Percentiles rank a stretch among this genome's conserved stretches.
Conservation (phyloP, 2,329 filamentous ascomycete genomes). For the Penicillium nordicum region DNA sequence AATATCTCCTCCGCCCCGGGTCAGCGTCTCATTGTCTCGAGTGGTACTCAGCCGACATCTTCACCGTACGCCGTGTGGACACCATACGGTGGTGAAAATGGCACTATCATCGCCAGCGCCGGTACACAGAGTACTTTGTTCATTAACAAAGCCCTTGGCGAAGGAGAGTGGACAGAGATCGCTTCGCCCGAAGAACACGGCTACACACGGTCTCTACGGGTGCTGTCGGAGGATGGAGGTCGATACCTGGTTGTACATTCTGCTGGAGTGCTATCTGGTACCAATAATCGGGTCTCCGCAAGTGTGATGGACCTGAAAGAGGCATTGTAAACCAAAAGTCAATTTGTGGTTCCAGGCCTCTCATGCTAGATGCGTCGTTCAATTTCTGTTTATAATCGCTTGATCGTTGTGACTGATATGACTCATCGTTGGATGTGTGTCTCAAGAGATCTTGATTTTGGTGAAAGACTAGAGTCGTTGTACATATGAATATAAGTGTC, state of each 20-base stretch:
- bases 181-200: slow-evolving; percentile 39
- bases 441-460: background rate
- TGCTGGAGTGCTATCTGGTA: slow-evolving; percentile 19
- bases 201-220: slow-evolving; percentile 48
- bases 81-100: slow-evolving; percentile 44
- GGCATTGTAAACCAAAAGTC: background rate
- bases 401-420: background rate
- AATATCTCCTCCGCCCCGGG: slow-evolving; percentile 44
- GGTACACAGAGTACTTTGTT: slow-evolving; percentile 44
- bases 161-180: slow-evolving; percentile 47
- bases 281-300: slow-evolving; percentile 20
- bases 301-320: slow-evolving; percentile 20
- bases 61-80: slow-evolving; percentile 55
- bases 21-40: slow-evolving; percentile 43
- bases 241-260: slow-evolving; percentile 20
- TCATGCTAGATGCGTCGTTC: background rate
- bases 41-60: slow-evolving; percentile 43
- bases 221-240: slow-evolving; percentile 38
- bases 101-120: slow-evolving; percentile 50
- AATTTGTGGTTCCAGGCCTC: background rate
- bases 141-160: slow-evolving; percentile 47
- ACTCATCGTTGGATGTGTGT: background rate
- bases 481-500: background rate
- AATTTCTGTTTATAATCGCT: background rate
- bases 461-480: background rate